Base-by-base conservation (phyloP, 805 yeast species). In the Wickerhamiella qilinensis region DNA sequence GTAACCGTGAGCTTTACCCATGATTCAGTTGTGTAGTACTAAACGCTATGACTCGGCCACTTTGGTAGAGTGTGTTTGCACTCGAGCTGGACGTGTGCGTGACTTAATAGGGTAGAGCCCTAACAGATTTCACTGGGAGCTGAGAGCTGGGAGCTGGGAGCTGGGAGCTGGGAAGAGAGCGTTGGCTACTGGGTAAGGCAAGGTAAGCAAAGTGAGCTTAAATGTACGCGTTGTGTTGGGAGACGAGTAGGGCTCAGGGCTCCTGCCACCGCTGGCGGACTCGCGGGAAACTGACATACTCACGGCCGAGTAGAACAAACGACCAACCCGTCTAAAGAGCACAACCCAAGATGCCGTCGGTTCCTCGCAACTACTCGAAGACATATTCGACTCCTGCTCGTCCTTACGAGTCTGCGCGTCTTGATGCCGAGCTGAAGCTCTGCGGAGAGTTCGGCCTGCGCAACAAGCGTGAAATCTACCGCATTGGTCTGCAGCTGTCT, bases 401-500 rank as follows among this genome's bases (percentile, higher is more conserved):
- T 69, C 96, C 97, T 54, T 91, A 81, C 77, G 99, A 91, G 75
- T 82, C 93, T 56, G 93, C 96, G 68, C 94, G 98, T 79, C 78
- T 91, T 69, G 98, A 91, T 62, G 84, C 94, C 66, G 98, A 91
- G 74, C 82, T 91, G 69, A 88, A 91, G 74, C 82, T 91, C 65
- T 96, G 93, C 64, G 98, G 98, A 77, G 97, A 91, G 72, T 86
- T 71, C 81, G 98, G 98, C 78, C 80, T 91, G 67, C 88, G 85
- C 76, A 91, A 91, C 95, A 91, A 91, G 88, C 83, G 93, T 68
- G 98, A 91, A 74, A 84, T 91, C 69, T 91, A 91, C 93, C 85
- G 98, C 81, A 86, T 91, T 67, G 93, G 93, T 68, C 83, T 81
- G 78, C 97, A 91, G 75, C 82, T 91, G 64, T 91, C 98, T 52